phyloP scores from a whole-genome alignment of 352 stramenopile genomes.

The Lagenidium giganteum region DNA sequence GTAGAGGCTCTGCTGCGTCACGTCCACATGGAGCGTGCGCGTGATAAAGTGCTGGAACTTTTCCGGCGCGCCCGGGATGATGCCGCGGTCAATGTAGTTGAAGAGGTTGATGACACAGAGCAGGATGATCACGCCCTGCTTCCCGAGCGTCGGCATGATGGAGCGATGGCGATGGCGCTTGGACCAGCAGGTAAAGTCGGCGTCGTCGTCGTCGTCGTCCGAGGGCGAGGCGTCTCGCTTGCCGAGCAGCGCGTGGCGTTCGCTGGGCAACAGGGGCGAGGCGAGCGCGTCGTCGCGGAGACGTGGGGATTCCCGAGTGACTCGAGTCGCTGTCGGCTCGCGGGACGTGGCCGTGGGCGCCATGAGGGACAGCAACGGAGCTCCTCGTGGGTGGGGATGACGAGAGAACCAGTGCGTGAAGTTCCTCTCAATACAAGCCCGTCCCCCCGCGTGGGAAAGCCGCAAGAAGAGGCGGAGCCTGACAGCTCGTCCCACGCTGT shows the following conservation, averaged over 20 bases:
- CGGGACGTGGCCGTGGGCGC: too few relatives aligned
- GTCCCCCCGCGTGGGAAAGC: too few relatives aligned
- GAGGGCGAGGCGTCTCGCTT: neutral
- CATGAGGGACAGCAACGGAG: too few relatives aligned
- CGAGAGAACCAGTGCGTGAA: too few relatives aligned
- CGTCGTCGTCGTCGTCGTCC: neutral
- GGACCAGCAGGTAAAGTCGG: neutral
- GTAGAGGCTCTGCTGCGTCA: slow-evolving; percentile 41
- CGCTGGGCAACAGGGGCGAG: slow-evolving; percentile 1
- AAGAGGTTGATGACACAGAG: slow-evolving; percentile 50
- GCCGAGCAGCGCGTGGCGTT: neutral
- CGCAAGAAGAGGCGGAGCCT: too few relatives aligned
- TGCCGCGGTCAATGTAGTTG: slow-evolving; percentile 78
- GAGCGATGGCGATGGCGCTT: slow-evolving; percentile 1
- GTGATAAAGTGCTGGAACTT: slow-evolving; percentile 79
- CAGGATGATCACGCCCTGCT: slow-evolving; percentile 26
- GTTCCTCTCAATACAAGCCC: too few relatives aligned
- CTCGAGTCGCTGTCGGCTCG: too few relatives aligned
- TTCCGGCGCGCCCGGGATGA: slow-evolving; percentile 62
- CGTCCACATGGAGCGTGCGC: slow-evolving; percentile 27
- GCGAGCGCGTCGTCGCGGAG: too few relatives aligned
- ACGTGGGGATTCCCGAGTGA: too few relatives aligned
- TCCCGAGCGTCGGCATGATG: slow-evolving; percentile 11
- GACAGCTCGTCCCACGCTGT: too few relatives aligned
- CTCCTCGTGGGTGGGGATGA: too few relatives aligned